Percentiles rank a stretch among this genome's conserved stretches.
Conservation (phyloP, 2,329 filamentous ascomycete species). For the Phialophora verrucosa region DNA sequence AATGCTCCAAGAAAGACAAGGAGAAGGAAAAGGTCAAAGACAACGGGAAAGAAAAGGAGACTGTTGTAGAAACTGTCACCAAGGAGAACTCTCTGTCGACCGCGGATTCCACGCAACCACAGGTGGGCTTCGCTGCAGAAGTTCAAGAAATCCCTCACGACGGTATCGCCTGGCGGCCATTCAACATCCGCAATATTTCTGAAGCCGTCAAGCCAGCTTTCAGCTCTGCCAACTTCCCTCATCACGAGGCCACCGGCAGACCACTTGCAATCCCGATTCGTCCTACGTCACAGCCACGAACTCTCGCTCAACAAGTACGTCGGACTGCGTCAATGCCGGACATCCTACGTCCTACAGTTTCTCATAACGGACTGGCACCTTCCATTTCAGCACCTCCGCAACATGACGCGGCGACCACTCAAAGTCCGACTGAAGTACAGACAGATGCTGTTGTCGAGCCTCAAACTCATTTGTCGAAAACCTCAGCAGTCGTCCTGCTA, state of each 20-base stretch:
- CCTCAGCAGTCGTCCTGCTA: constrained; percentile 65
- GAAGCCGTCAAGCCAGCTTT: constrained; percentile 57
- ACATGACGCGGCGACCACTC: constrained; percentile 48
- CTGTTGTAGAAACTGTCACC: constrained; percentile 18
- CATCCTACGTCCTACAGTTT: constrained; percentile 58
- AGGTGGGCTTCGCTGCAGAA: constrained; percentile 64
- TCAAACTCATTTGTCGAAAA: constrained; percentile 43
- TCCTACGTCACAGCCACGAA: constrained; percentile 42
- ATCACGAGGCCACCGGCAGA: constrained; percentile 36
- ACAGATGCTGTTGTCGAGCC: constrained; percentile 41
- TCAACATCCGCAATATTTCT: constrained; percentile 66
- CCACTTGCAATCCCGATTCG: constrained; percentile 35
- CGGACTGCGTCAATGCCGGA: constrained; percentile 77
- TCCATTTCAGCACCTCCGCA: constrained; percentile 52
- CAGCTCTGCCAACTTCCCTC: constrained; percentile 37
- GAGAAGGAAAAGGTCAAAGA: constrained; percentile 38
- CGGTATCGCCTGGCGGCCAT: constrained; percentile 51
- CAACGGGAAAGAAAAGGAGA: constrained; percentile 47
- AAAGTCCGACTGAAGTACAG: constrained; percentile 39
- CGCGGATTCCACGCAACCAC: constrained; percentile 39
- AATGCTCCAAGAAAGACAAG: constrained; percentile 35
- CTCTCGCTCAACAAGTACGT: constrained; percentile 56
- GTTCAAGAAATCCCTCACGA: constrained; percentile 43
- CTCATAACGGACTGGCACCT: constrained; percentile 19
- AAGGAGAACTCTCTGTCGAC: constrained; percentile 16